Evolutionary conservation across 1,284 basidiomycete species (phyloP), one percentile per base, ranked within the genome.

Genomic region (Caloboletus firmus): DNA sequence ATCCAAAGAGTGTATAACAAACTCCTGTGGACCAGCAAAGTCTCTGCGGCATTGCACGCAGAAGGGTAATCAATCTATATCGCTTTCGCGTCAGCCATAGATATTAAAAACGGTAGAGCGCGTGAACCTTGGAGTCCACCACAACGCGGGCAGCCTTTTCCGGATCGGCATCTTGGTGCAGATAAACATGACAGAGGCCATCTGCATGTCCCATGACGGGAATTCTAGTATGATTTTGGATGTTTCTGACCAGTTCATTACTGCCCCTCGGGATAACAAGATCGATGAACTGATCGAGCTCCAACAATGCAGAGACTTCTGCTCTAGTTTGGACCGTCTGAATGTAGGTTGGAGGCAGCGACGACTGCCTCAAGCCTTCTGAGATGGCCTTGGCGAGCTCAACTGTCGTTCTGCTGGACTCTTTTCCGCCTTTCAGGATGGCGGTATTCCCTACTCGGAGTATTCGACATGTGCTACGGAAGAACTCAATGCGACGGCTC

Each of bases 141-240:
- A 89, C 84, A 9, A 98, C 81, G 15, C 93, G 80, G 34, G 89
- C 75, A 0, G 94, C 91, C 70, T 94, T 97, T 45, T 83, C 79
- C 41, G 77, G 63, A 61, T 90, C 82, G 0, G 95, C 96, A 35
- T 81, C 80, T 60, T 90, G 84, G 71, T 99, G 96, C 4, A 99
- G 74, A 71, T 89, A 98, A 1, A 95, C 85, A 6, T 87, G 82
- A 70, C 96, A 99, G 10, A 98, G 75, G 0, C 96, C 96, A 71
- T 99, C 96, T 5, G 97, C 96, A 67, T 99, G 97, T 1, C 97
- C 97, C 95, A 99, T 98, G 43, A 99, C 97, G 2, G 97, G 89
- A 59, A 99, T 98, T 52, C 90, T 81, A 0, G 96, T 97, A 58
- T 80, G 84, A 57, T 92, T 88, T 71, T 98, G 93, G 54, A 99